Base-by-base conservation (phyloP, 1,284 basidiomycete species). In the Polyporus tsugae region DNA sequence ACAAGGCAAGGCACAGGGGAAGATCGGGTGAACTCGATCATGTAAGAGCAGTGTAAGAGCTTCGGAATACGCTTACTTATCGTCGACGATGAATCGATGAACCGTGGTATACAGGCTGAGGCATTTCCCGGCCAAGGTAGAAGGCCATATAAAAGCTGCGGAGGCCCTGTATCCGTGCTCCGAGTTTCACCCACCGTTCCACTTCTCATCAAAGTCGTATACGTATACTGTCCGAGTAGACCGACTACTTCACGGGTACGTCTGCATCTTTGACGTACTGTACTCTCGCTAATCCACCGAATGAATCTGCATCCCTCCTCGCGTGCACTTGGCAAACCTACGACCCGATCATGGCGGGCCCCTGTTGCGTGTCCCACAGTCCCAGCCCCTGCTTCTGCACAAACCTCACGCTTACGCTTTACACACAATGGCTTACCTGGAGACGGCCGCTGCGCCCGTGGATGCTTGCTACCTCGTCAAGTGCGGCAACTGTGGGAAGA, bases 401-500 rank as follows among this genome's bases (percentile, higher is more conserved):
- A 9, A 13, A 52, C 29, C 29, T 29, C 29, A 29, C 33, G 29
- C 33, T 7, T 55, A 35, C 22, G 6, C 25, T 55, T 55, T 55
- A 39, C 22, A 60, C 36, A 41, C 4, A 39, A 80, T 80, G 79
- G 71, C 73, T 62, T 70, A 65, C 65, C 25, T 67, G 33, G 72
- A 77, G 59, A 35, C 55, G 58, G 68, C 71, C 65, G 63, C 76
- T 73, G 74, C 79, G 68, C 88, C 85, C 63, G 84, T 84, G 70
- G 81, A 91, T 77, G 71, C 78, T 63, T 93, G 91, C 81, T 86
- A 79, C 76, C 75, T 79, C 66, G 88, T 89, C 65, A 84, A 84
- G 71, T 93, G 91, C 80, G 80, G 79, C 65, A 83, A 79, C 67
- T 93, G 91, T 78, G 85, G 85, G 61, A 93, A 93, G 84, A 89